Conservation (phyloP, 768 basidiomycete genomes). For the Naganishia antarctica region DNA sequence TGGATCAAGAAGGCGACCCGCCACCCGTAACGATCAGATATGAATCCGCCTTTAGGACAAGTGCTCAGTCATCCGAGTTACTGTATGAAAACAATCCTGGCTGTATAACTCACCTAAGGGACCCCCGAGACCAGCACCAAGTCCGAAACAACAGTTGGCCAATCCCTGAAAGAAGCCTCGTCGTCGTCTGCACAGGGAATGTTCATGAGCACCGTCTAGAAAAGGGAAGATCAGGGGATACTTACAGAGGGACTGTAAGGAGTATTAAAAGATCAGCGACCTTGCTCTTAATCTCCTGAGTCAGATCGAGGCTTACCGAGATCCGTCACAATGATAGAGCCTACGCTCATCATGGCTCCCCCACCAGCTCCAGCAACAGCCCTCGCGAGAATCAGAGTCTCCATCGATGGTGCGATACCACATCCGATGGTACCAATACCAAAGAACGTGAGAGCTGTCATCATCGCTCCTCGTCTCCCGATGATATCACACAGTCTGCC, state of each 20-base stretch:
- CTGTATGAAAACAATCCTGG: background rate
- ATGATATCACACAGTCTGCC: conserved; percentile 49
- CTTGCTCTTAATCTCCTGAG: background rate
- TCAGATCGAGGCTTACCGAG: conserved; percentile 18
- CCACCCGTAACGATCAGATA: conserved; percentile 18
- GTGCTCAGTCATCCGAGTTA: background rate
- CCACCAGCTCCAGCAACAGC: conserved; percentile 88
- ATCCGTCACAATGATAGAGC: conserved; percentile 29
- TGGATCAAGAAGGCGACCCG: conserved; percentile 50
- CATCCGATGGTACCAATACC: conserved; percentile 56
- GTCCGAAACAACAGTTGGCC: conserved; percentile 29
- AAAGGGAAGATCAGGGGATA: too few species aligned
- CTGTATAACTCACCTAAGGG: conserved; percentile 53
- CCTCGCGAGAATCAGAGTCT: conserved; percentile 69
- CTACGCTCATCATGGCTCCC: conserved; percentile 51
- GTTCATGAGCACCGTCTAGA: background rate
- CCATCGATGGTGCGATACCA: conserved; percentile 82
- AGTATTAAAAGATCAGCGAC: background rate
- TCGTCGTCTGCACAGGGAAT: conserved; percentile 6
- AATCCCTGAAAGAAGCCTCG: conserved; percentile 29
- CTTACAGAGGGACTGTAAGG: conserved; percentile 25
- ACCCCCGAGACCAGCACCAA: conserved; percentile 29
- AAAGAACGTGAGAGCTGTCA: conserved; percentile 76
- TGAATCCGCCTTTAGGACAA: conserved; percentile 20
- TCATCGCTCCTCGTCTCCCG: conserved; percentile 73